Evolutionary conservation across 495 filamentous ascomycete genomes (phyloP).

Genomic region (Xylaria scruposa): DNA sequence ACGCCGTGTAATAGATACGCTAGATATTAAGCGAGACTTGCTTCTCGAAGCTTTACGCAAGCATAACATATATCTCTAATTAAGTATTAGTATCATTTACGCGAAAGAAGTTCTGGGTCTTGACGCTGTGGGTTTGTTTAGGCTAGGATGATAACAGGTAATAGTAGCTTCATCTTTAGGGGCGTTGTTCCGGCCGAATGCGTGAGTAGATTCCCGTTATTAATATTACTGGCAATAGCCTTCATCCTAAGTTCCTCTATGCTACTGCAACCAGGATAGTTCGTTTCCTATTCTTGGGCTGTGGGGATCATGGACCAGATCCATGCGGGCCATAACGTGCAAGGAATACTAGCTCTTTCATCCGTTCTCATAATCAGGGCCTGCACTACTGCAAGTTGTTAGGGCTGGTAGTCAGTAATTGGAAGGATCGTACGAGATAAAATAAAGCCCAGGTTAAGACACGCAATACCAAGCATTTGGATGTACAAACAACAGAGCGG

Average conservation of each 20-base stretch:
- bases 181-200: neutral
- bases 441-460: neutral
- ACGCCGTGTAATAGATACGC: neutral
- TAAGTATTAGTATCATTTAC: neutral
- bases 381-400: conserved; percentile 13
- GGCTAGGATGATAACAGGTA: conserved; percentile 16
- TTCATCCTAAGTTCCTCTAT: neutral
- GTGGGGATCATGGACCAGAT: conserved; percentile 21
- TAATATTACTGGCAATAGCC: conserved; percentile 12
- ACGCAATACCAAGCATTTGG: conserved; percentile 4
- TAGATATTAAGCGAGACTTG: conserved; percentile 18
- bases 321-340: conserved; percentile 17
- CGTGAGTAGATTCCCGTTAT: conserved; percentile 15
- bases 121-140: conserved; percentile 12
- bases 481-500: conserved; percentile 8
- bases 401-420: conserved; percentile 1
- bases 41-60: neutral
- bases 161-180: conserved; percentile 21
- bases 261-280: conserved; percentile 5
- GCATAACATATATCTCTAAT: conserved; percentile 9
- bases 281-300: conserved; percentile 25
- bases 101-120: conserved; percentile 11
- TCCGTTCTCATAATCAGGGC: conserved; percentile 7
- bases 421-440: conserved; percentile 19
- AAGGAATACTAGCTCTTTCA: conserved; percentile 14